Evolutionary conservation across 2,329 filamentous ascomycete genomes (phyloP).

Genomic region (Botryotinia globosa): DNA sequence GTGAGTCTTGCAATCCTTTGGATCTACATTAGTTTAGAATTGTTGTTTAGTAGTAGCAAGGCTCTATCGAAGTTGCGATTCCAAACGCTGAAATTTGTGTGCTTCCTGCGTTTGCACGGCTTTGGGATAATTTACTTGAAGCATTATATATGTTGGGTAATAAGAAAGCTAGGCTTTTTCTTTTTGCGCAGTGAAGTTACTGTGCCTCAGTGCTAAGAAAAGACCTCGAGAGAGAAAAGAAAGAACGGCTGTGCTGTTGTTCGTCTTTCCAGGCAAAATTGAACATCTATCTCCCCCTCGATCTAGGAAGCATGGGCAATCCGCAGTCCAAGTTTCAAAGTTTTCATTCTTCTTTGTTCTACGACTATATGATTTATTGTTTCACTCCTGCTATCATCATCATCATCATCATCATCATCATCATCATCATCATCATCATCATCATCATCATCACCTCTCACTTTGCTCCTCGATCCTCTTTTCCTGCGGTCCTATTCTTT

Average conservation of each 20-base stretch:
- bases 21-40: neutral
- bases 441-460: neutral
- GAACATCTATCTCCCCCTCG: neutral
- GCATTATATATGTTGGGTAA: neutral
- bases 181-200: neutral
- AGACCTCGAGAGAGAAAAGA: neutral
- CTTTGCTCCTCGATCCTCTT: neutral
- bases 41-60: neutral
- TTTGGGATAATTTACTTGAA: neutral
- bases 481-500: neutral
- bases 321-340: neutral
- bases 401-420: neutral
- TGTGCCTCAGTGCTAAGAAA: neutral
- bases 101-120: neutral
- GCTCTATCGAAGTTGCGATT: slow-evolving; percentile 1
- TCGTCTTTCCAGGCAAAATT: neutral
- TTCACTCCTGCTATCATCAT: neutral
- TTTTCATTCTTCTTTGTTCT: neutral
- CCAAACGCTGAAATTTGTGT: neutral
- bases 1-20: neutral
- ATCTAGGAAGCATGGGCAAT: neutral
- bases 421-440: neutral
- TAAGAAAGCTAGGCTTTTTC: neutral
- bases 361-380: neutral
- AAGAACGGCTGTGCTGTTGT: neutral